These are phyloP conservation scores for Zymoseptoria ardabiliae DNA, from an alignment of 2,329 filamentous ascomycete species.

Conservation along the genomic window DNA sequence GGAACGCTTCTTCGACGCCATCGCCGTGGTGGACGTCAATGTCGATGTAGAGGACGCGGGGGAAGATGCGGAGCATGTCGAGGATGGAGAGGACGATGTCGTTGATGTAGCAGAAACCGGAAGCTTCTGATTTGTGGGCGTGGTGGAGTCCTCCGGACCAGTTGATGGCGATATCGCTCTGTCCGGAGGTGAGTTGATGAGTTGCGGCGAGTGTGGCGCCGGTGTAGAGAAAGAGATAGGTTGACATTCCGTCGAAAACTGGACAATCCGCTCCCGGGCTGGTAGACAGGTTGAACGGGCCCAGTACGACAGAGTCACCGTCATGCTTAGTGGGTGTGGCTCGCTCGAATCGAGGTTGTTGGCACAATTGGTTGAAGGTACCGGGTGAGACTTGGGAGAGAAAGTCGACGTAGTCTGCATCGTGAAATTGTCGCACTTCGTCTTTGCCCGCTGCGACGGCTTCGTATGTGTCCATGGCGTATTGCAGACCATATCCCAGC, in stretches of 20 bases:
- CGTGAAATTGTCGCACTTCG: constrained; percentile 81
- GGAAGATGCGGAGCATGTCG: constrained; percentile 72
- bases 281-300: constrained; percentile 64
- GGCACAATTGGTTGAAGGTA: constrained; percentile 47
- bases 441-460: constrained; percentile 78
- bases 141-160: constrained; percentile 97
- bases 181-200: constrained; percentile 73
- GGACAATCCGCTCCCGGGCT: constrained; percentile 76
- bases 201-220: constrained; percentile 88
- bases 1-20: constrained; percentile 85
- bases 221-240: constrained; percentile 90
- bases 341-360: constrained; percentile 36
- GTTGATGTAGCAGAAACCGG: constrained; percentile 98
- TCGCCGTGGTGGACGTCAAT: constrained; percentile 91
- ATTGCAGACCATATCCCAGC: constrained; percentile 89
- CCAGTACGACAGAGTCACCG: constrained; percentile 36
- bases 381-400: constrained; percentile 43
- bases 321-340: constrained; percentile 36
- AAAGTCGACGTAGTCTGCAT: constrained; percentile 84
- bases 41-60: constrained; percentile 88
- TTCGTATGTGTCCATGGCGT: constrained; percentile 92
- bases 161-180: constrained; percentile 93
- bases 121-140: constrained; percentile 87
- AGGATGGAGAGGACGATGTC: constrained; percentile 94
- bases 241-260: constrained; percentile 89